Percentiles rank a stretch among this genome's conserved stretches.
These are phyloP conservation scores for Linderniella brevidens DNA, from an alignment of 257 asterid species.

Conservation along the genomic window DNA sequence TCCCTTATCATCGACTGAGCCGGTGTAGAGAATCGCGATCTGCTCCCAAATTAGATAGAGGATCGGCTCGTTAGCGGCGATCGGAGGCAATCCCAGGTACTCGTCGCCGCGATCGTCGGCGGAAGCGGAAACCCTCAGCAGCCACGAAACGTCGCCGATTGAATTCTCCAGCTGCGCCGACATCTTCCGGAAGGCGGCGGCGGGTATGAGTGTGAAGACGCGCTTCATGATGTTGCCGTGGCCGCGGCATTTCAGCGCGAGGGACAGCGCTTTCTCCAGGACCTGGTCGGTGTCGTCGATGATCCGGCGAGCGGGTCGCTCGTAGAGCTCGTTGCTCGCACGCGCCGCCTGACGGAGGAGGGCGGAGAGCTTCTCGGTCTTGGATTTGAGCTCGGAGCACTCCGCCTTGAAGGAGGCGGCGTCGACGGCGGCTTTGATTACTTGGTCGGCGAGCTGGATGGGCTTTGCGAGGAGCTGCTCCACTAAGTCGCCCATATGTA, in stretches of 20 bases:
- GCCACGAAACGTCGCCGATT: conserved; percentile 73
- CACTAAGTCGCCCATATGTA: conserved; percentile 52
- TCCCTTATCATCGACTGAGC: conserved; percentile 33
- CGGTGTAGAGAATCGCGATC: conserved; percentile 47
- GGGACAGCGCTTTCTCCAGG: conserved; percentile 32
- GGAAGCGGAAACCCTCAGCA: conserved; percentile 62
- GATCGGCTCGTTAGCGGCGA: conserved; percentile 69
- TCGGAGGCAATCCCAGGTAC: conserved; percentile 61
- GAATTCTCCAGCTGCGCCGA: conserved; percentile 47
- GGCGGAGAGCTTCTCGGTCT: conserved; percentile 44
- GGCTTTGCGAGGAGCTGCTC: conserved; percentile 56
- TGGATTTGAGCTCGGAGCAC: conserved; percentile 45
- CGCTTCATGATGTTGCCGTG: conserved; percentile 44
- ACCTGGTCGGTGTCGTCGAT: conserved; percentile 59
- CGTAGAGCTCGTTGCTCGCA: conserved; percentile 55
- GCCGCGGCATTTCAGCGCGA: conserved; percentile 48
- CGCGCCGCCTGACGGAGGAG: conserved; percentile 77
- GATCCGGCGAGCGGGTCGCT: conserved; percentile 65
- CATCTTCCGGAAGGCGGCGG: conserved; percentile 65
- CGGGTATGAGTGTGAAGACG: conserved; percentile 52
- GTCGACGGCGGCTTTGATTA: conserved; percentile 44
- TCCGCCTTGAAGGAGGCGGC: conserved; percentile 55
- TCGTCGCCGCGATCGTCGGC: conserved; percentile 46
- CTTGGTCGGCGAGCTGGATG: conserved; percentile 48
- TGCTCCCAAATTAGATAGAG: conserved; percentile 67